Evolutionary conservation across 805 yeast species (phyloP), one percentile per base, ranked within the genome.

Genomic region (Ogataea pilisensis): DNA sequence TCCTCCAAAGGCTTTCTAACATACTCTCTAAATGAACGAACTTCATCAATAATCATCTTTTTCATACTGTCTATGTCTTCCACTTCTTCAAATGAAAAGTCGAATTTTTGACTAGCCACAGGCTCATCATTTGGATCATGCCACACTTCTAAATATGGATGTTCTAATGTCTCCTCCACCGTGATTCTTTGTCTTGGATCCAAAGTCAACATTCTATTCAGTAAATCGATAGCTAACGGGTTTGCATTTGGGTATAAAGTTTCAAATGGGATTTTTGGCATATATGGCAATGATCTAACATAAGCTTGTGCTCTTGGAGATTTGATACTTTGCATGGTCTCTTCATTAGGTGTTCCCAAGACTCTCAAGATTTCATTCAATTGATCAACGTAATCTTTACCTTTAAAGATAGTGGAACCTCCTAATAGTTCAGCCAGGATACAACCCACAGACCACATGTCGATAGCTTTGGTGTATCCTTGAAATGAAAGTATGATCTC

Each of bases 381-480:
- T 63, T 93, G 99, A 61, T 93, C 95, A 24, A 91, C 96, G 59
- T 91, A 93, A 66, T 93, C 98, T 60, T 85, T 85, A 4, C 99
- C 99, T 51, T 91, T 84, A 67, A 93, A 93, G 18, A 93, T 73
- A 1, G 99, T 96, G 53, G 78, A 78, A 0, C 97, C 90, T 3
- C 95, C 95, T 16, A 93, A 66, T 47, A 93, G 73, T 60, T 93
- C 99, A 1, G 98, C 99, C 40, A 93, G 68, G 43, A 93, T 90
- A 66, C 99, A 93, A 3, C 99, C 99, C 17, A 93, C 95, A 0
- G 97, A 88, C 99, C 99, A 93, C 42, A 93, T 76, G 63, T 93
- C 99, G 44, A 93, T 91, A 19, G 99, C 96, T 66, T 88, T 90
- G 5, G 98, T 86, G 63, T 91, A 91, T 44, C 90, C 87, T 61